phyloP scores from a whole-genome alignment of 768 basidiomycete species.

The Mycena floridula region DNA sequence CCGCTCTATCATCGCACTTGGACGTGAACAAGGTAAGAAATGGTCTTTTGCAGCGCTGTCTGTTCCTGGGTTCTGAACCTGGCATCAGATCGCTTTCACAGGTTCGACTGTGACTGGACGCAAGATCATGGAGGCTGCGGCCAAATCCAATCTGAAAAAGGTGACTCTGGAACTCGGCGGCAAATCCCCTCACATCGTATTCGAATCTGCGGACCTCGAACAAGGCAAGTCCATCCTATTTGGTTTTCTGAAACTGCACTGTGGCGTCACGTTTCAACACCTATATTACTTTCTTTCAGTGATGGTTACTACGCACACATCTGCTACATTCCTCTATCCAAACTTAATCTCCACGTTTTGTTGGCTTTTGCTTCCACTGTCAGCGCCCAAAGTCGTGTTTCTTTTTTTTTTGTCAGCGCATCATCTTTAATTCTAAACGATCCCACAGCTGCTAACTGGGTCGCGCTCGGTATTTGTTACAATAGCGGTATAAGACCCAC shows the following conservation, averaged over 20 bases:
- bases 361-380: too few species aligned
- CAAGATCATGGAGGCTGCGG: slow-evolving; percentile 87
- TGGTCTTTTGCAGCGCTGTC: too few species aligned
- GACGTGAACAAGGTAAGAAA: slow-evolving; percentile 93
- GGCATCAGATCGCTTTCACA: slow-evolving; percentile 94
- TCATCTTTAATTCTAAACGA: slow-evolving; percentile 4
- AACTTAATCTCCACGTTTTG: too few species aligned
- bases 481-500: too few species aligned
- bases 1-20: slow-evolving; percentile 73
- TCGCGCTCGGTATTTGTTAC: slow-evolving; percentile 79
- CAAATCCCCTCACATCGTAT: slow-evolving; percentile 85
- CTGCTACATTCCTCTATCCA: too few species aligned
- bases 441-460: slow-evolving; percentile 72
- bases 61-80: too few species aligned
- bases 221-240: slow-evolving; percentile 49
- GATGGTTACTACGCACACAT: too few species aligned
- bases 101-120: slow-evolving; percentile 88
- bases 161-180: slow-evolving; percentile 92
- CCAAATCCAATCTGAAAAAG: slow-evolving; percentile 93
- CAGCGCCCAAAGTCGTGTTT: too few species aligned
- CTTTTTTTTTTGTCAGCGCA: too few species aligned
- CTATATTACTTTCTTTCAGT: too few species aligned
- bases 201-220: slow-evolving; percentile 87
- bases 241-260: too few species aligned
- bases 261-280: too few species aligned